These are phyloP conservation scores for Cyberlindnera euphorbiiphila DNA, from an alignment of 805 yeast species.

Conservation along the genomic window DNA sequence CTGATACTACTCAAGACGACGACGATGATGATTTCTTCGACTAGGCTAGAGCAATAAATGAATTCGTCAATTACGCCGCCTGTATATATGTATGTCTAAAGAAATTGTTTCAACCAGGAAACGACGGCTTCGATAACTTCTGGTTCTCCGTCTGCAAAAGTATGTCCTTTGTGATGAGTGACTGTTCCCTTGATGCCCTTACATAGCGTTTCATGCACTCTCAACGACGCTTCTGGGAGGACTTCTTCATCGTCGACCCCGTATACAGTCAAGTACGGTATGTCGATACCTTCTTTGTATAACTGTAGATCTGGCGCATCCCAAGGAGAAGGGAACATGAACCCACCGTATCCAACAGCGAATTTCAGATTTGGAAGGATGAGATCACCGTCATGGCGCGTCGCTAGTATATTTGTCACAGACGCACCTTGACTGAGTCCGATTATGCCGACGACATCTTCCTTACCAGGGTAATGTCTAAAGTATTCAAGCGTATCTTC, in stretches of 20 bases:
- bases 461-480: neutral
- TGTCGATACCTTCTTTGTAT: conserved; percentile 7
- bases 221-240: conserved; percentile 6
- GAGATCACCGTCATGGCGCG: conserved; percentile 1
- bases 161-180: conserved; percentile 11
- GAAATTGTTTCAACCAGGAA: conserved; percentile 9
- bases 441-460: conserved; percentile 11
- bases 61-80: neutral
- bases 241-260: conserved; percentile 13
- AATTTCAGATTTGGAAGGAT: conserved; percentile 11
- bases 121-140: conserved; percentile 4
- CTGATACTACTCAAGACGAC: conserved; percentile 33
- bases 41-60: conserved; percentile 21
- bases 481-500: neutral
- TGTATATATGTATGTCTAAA: neutral
- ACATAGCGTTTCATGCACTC: conserved; percentile 2
- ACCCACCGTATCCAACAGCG: conserved; percentile 10
- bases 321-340: conserved; percentile 6
- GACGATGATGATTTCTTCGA: conserved; percentile 49
- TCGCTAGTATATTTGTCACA: neutral
- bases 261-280: conserved; percentile 15
- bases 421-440: conserved; percentile 14
- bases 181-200: conserved; percentile 2
- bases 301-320: neutral
- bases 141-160: conserved; percentile 14